Evolutionary conservation across 108 stramenopile genomes (phyloP), one percentile per base, ranked within the genome.

Genomic region (Phaeodactylum tricornutum): DNA sequence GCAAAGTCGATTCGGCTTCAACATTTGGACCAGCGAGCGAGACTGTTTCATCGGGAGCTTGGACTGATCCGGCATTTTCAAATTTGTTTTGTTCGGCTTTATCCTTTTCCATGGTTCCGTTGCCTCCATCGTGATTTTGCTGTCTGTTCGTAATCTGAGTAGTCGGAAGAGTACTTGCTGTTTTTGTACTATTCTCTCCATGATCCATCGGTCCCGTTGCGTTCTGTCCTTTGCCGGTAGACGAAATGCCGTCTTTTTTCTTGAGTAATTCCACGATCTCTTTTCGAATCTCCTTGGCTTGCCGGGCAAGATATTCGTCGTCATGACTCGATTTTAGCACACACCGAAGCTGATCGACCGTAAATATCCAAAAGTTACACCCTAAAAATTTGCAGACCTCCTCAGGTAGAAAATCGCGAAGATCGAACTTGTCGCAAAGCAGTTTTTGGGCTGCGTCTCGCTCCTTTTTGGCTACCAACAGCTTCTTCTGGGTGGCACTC

Each of bases 301-400:
- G 16, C 50, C 12, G 4, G 2, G 17, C 4, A 2, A 5, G 5
- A 20, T 26, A 9, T 23, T 29, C 20, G 21, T 21, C 49, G 22
- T 19, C 22, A 16, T 29, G 34, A 3, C 3, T 29, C 4, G 24
- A 29, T 6, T 41, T 17, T 0, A 74, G 45, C 31, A 70, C 51
- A 14, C 23, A 51, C 19, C 55, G 48, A 2, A 75, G 55, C 49
- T 75, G 73, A 17, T 62, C 34, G 0, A 61, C 9, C 23, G 73
- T 62, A 20, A 75, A 68, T 31, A 75, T 69, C 56, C 67, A 75
- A 30, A 60, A 50, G 9, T 47, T 27, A n/a, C 38, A 43, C 0
- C 46, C 68, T 14, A 75, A 39, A 40, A 75, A 66, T 3, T 17
- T 31, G 45, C 65, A 75, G 30, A 70, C 61, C 4, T 52, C 31